A percentile compares a stretch with the other conserved stretches of the same genome.
Conservation (phyloP, 1,139 yeast species). For the Casaregolazyma lundiana region DNA sequence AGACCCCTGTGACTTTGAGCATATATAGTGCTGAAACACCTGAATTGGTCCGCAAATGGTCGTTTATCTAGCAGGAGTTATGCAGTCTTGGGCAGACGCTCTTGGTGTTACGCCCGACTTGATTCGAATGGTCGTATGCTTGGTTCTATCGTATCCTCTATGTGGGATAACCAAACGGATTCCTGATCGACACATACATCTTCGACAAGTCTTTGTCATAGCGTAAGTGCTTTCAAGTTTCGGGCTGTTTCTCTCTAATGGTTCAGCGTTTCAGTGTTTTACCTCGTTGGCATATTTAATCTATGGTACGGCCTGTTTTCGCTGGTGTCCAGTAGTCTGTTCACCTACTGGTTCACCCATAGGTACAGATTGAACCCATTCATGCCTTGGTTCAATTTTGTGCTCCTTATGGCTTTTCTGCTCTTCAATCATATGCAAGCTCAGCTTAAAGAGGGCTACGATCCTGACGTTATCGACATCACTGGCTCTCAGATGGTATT, state of each 20-base stretch:
- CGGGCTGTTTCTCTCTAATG: neutral
- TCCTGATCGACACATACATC: constrained; percentile 58
- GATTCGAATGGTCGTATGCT: constrained; percentile 67
- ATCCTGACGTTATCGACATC: constrained; percentile 65
- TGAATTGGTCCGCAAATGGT: no score
- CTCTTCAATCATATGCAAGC: constrained; percentile 64
- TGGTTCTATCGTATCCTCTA: constrained; percentile 80
- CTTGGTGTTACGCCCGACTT: constrained; percentile 71
- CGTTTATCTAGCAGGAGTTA: constrained; percentile 1
- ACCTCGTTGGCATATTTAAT: constrained; percentile 71
- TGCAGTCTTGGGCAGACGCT: constrained; percentile 1
- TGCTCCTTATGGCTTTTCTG: constrained; percentile 73
- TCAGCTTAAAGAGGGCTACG: constrained; percentile 59
- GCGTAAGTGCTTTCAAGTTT: constrained; percentile 17
- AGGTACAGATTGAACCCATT: constrained; percentile 51
- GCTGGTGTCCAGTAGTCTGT: constrained; percentile 58
- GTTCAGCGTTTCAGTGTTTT: constrained; percentile 41
- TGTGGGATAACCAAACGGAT: constrained; percentile 76
- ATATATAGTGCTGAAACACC: no score
- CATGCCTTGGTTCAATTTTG: constrained; percentile 90
- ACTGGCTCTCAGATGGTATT: constrained; percentile 97
- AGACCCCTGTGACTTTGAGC: no score
- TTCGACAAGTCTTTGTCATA: constrained; percentile 58
- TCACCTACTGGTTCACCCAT: constrained; percentile 67
- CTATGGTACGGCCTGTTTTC: constrained; percentile 64